phyloP scores from a whole-genome alignment of 768 basidiomycete genomes.

The Mycena alexandri region DNA sequence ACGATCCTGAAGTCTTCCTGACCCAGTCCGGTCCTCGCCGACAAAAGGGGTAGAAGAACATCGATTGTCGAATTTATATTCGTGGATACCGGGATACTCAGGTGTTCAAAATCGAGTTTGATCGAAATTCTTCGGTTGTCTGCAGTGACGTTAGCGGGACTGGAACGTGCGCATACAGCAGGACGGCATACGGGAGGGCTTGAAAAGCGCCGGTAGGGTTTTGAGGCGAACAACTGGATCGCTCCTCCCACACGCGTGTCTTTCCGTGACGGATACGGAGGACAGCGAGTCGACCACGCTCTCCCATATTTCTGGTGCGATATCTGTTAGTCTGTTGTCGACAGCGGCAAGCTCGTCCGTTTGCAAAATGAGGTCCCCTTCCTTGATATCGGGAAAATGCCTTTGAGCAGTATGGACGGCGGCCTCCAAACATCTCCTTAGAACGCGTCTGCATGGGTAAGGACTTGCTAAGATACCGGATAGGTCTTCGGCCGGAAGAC shows the following conservation, averaged over 20 bases:
- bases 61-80: too few relatives aligned
- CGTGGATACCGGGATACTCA: too few relatives aligned
- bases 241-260: background rate
- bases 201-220: too few relatives aligned
- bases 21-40: too few relatives aligned
- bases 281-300: background rate
- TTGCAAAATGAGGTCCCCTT: background rate
- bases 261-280: background rate
- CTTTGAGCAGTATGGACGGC: conserved; percentile 3
- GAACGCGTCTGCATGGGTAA: background rate
- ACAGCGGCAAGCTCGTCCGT: conserved; percentile 13
- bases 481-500: conserved; percentile 12
- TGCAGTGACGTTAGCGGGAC: too few relatives aligned
- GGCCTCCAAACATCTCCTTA: background rate
- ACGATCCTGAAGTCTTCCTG: too few relatives aligned
- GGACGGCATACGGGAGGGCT: too few relatives aligned
- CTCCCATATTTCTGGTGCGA: conserved; percentile 20
- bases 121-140: too few relatives aligned
- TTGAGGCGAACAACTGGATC: too few relatives aligned
- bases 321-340: background rate
- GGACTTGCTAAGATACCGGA: background rate
- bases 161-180: too few relatives aligned
- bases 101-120: too few relatives aligned
- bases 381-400: conserved; percentile 12
- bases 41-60: too few relatives aligned